Percentiles rank a stretch among this genome's conserved stretches.
Evolutionary conservation across 257 asterid species (phyloP).

Genomic region (Fraxinus americana): DNA sequence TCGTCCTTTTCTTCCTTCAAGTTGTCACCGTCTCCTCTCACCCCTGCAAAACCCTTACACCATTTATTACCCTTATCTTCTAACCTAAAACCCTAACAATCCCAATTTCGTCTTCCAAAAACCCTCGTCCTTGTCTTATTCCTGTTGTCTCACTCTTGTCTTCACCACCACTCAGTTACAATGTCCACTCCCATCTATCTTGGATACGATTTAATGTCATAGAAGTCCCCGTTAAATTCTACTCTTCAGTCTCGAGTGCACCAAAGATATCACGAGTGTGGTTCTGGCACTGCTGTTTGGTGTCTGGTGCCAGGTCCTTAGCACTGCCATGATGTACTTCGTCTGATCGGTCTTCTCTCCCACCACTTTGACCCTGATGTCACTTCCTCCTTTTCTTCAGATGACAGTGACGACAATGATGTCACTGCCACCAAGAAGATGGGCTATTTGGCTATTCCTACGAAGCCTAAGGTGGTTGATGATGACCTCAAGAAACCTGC

Average conservation of each 20-base stretch:
- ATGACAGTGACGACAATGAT: slow-evolving; percentile 27
- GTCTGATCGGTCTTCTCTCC: slow-evolving; percentile 62
- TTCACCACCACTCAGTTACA: slow-evolving; percentile 44
- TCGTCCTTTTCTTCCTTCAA: not conserved
- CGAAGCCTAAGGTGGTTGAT: slow-evolving; percentile 37
- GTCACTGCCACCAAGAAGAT: slow-evolving; percentile 42
- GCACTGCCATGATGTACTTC: slow-evolving; percentile 63
- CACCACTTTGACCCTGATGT: slow-evolving; percentile 52
- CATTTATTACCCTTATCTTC: slow-evolving; percentile 30
- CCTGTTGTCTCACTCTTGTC: slow-evolving; percentile 42
- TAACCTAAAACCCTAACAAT: slow-evolving; percentile 28
- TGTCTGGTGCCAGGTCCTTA: slow-evolving; percentile 77
- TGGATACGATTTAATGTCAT: slow-evolving; percentile 2
- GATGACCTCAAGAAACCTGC: slow-evolving; percentile 52
- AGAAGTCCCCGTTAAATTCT: slow-evolving; percentile 44
- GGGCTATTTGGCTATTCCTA: slow-evolving; percentile 51
- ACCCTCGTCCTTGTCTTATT: slow-evolving; percentile 22
- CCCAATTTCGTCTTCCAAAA: slow-evolving; percentile 25
- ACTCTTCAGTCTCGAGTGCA: slow-evolving; percentile 58
- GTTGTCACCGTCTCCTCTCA: slow-evolving; percentile 36
- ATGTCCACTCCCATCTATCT: slow-evolving; percentile 27
- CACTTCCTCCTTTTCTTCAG: slow-evolving; percentile 33
- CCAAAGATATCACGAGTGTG: slow-evolving; percentile 67
- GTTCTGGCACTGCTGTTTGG: slow-evolving; percentile 74
- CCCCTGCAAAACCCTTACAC: slow-evolving; percentile 41